phyloP scores from a whole-genome alignment of 495 filamentous ascomycete genomes.

The Penicillium crystallinum region DNA sequence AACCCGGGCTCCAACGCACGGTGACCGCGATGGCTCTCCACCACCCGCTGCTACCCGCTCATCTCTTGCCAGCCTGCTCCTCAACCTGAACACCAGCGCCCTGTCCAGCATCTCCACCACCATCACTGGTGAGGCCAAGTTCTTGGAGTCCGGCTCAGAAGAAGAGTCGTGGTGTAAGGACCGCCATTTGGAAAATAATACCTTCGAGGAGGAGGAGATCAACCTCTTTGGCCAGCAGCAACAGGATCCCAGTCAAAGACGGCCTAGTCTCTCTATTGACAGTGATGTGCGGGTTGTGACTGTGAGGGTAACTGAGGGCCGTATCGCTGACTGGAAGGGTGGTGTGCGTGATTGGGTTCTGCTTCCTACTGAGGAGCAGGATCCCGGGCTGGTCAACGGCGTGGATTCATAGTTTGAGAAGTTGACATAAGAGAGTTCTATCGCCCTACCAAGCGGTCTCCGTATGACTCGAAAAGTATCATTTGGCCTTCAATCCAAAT shows the following conservation, averaged over 20 bases:
- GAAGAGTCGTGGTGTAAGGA: slow-evolving; percentile 79
- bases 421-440: not conserved
- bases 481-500: not conserved
- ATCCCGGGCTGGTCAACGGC: slow-evolving; percentile 36
- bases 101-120: slow-evolving; percentile 89
- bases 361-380: slow-evolving; percentile 29
- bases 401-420: slow-evolving; percentile 6
- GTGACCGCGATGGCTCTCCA: slow-evolving; percentile 55
- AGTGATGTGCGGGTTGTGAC: slow-evolving; percentile 69
- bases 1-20: slow-evolving; percentile 54
- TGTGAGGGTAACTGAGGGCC: slow-evolving; percentile 66
- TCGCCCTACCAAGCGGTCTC: not conserved
- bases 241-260: slow-evolving; percentile 17
- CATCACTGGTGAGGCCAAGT: slow-evolving; percentile 74
- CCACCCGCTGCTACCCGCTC: slow-evolving; percentile 58
- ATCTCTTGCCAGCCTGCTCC: slow-evolving; percentile 71
- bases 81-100: slow-evolving; percentile 84
- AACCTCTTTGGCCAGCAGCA: slow-evolving; percentile 41
- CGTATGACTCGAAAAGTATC: not conserved
- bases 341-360: slow-evolving; percentile 68
- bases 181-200: slow-evolving; percentile 86
- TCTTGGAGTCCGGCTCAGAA: slow-evolving; percentile 66
- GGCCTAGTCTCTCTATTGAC: slow-evolving; percentile 57
- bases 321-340: slow-evolving; percentile 80
- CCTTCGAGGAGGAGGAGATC: slow-evolving; percentile 55